phyloP scores from a whole-genome alignment of 441 rosid species.

The Euphorbia celastroides region DNA sequence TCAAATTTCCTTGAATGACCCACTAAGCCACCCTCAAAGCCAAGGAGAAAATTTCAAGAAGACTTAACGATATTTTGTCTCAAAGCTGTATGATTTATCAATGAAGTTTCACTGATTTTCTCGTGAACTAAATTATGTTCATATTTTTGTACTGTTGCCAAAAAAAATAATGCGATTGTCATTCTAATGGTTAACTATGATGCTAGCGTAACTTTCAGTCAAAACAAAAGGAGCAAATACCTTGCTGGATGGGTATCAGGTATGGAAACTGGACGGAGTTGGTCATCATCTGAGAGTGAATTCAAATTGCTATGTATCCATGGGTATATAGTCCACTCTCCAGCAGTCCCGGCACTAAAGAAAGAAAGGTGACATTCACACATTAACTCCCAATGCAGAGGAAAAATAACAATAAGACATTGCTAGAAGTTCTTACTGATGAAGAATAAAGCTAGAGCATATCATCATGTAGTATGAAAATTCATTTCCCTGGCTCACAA shows the following conservation, averaged over 20 bases:
- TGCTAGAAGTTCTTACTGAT: conserved; percentile 52
- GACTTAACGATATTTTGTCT: background rate
- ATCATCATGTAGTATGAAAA: conserved; percentile 99
- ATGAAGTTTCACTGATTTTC: background rate
- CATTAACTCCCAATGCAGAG: conserved; percentile 1
- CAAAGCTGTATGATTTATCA: background rate
- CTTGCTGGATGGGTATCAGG: conserved; percentile 96
- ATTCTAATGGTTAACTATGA: background rate
- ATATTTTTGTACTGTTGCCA: background rate
- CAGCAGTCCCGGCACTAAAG: conserved; percentile 47
- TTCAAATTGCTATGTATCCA: conserved; percentile 99
- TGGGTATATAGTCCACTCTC: conserved; percentile 90
- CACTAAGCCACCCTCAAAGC: background rate
- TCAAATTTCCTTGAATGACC: background rate
- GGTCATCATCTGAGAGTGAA: conserved; percentile 86
- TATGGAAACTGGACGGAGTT: conserved; percentile 69
- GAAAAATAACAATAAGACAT: background rate
- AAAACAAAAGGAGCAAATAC: conserved; percentile 29
- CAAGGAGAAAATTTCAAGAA: background rate
- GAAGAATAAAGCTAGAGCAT: conserved; percentile 95
- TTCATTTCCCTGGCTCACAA: conserved; percentile 96
- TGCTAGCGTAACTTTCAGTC: conserved; percentile 7
- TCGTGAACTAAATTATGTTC: background rate
- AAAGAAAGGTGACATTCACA: conserved; percentile 10
- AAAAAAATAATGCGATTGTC: background rate